Evolutionary conservation across 2,329 filamentous ascomycete species (phyloP), one percentile per base, ranked within the genome.

Genomic region (Aspergillus novofumigatus): DNA sequence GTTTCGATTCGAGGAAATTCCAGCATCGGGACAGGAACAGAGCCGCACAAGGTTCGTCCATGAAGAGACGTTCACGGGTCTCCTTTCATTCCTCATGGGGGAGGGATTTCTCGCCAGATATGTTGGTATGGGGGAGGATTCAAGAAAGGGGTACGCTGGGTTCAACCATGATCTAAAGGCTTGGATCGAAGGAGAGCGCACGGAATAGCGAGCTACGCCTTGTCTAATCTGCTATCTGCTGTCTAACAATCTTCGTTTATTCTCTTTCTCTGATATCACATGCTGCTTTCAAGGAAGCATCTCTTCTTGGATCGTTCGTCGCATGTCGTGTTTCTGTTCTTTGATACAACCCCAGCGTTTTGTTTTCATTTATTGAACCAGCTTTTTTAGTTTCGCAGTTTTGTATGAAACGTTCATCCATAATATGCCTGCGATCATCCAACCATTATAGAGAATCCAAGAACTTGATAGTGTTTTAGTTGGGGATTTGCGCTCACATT

Each of bases 21-120:
- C 49, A 3, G 29, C 8, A 3, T 8, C 20, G 1, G 38, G n/a
- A 4, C 35, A 21, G 11, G 32, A 38, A 14, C 11, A 38, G 6
- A 32, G 5, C 7, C 47, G 44, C 47, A 59, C 57, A 4, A 47
- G 48, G 6, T 26, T 59, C 3, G 32, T 59, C 1, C 57, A 59
- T 10, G 57, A 59, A 21, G 57, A 59, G 48, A 29, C 9, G 1
- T 59, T 59, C 28, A 52, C 29, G 9, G 57, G 54, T 6, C 8
- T 59, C 23, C 21, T 59, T 3, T 28, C 54, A 3, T 53, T 53
- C 14, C 7, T 59, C n/a, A 57, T 59, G 54, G 57, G 57, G 1
- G 54, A 52, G 26, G 25, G 49, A 17, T 44, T 29, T 4, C 7
- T 59, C 9, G 54, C 51, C 14, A 21, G 21, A 0, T 26, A n/a